Conservation (phyloP, 192 early-diverging fungal genomes). For the Coemansia aciculifera region DNA sequence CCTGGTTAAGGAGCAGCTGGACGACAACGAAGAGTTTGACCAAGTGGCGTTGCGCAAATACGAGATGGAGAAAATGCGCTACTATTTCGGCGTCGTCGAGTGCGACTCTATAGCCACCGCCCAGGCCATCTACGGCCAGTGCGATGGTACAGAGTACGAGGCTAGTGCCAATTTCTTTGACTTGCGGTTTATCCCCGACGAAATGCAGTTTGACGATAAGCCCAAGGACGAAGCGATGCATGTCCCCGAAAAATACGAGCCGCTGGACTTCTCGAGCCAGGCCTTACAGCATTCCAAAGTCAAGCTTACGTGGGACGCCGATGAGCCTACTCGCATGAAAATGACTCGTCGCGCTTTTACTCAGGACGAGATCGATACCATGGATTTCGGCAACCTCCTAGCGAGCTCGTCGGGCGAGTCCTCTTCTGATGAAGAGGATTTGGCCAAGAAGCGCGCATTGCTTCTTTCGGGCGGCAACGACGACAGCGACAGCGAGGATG, state of each 20-base stretch:
- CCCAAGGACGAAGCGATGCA: slow-evolving; percentile 63
- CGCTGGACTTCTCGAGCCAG: slow-evolving; percentile 69
- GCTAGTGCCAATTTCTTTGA: slow-evolving; percentile 90
- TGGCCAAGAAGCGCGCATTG: slow-evolving; percentile 46
- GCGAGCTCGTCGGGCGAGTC: slow-evolving; percentile 66
- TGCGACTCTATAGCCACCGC: slow-evolving; percentile 87
- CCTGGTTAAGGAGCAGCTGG: slow-evolving; percentile 46
- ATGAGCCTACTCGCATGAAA: slow-evolving; percentile 80
- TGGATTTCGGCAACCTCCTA: slow-evolving; percentile 90
- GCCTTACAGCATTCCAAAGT: slow-evolving; percentile 91
- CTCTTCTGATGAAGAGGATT: slow-evolving; percentile 59
- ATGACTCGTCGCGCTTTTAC: slow-evolving; percentile 82
- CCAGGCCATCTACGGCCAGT: slow-evolving; percentile 70
- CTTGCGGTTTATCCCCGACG: slow-evolving; percentile 90
- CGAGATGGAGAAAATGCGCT: slow-evolving; percentile 84
- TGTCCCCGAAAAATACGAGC: slow-evolving; percentile 68
- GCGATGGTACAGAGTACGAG: slow-evolving; percentile 94
- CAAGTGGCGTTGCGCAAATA: slow-evolving; percentile 81
- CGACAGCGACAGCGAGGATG: slow-evolving; percentile 30
- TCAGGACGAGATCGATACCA: slow-evolving; percentile 82
- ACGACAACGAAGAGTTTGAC: slow-evolving; percentile 80
- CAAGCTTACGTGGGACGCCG: slow-evolving; percentile 95
- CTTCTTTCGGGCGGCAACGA: slow-evolving; percentile 27
- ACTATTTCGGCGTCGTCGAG: slow-evolving; percentile 95
- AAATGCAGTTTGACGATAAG: slow-evolving; percentile 79